Conservation (phyloP, 805 yeast genomes). For the Jamesozyma lodderae region DNA sequence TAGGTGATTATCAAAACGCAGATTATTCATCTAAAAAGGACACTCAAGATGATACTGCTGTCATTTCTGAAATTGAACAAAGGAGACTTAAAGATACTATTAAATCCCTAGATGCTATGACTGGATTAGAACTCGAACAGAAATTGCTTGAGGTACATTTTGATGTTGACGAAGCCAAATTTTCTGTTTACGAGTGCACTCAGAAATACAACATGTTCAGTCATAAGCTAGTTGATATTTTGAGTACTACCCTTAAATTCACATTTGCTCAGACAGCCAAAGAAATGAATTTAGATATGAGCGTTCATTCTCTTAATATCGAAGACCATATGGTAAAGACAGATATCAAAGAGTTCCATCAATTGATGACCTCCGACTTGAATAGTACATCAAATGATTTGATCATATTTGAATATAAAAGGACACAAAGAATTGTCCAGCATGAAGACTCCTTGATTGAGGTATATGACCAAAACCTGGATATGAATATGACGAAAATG, state of each 20-base stretch:
- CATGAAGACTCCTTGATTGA: slow-evolving; percentile 45
- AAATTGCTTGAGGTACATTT: slow-evolving; percentile 65
- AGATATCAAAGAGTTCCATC: slow-evolving; percentile 51
- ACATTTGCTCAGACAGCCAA: slow-evolving; percentile 49
- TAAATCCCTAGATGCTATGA: slow-evolving; percentile 33
- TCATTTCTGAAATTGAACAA: slow-evolving; percentile 20
- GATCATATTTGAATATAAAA: slow-evolving; percentile 48
- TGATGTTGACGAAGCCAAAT: slow-evolving; percentile 51
- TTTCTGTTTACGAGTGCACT: slow-evolving; percentile 60
- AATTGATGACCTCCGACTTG: slow-evolving; percentile 51
- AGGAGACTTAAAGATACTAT: slow-evolving; percentile 15
- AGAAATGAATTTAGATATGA: slow-evolving; percentile 58
- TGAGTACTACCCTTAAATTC: slow-evolving; percentile 57
- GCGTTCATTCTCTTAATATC: slow-evolving; percentile 55
- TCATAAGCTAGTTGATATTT: slow-evolving; percentile 60
- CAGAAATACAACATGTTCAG: slow-evolving; percentile 51
- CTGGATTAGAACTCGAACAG: slow-evolving; percentile 41
- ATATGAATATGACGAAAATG: slow-evolving; percentile 68
- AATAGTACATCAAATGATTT: slow-evolving; percentile 39
- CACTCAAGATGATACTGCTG: background rate
- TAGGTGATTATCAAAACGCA: slow-evolving; percentile 1
- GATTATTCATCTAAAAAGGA: slow-evolving; percentile 1
- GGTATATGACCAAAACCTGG: slow-evolving; percentile 68
- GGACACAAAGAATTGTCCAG: slow-evolving; percentile 52
- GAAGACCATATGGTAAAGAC: slow-evolving; percentile 66